These are phyloP conservation scores for Fusarium sp. DNA, from an alignment of 2,329 filamentous ascomycete genomes.

Conservation along the genomic window DNA sequence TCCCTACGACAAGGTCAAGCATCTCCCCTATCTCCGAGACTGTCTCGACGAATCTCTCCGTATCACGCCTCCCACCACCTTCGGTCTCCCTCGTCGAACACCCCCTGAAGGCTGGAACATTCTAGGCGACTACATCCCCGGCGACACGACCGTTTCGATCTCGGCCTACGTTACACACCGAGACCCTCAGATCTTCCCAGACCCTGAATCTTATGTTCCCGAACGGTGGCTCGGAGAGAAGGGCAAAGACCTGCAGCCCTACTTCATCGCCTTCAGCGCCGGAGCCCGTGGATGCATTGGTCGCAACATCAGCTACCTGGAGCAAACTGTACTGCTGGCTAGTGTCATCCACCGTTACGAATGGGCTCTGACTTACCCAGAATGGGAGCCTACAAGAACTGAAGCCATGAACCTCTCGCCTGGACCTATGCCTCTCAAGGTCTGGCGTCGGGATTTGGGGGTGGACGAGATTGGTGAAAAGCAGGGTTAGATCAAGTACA, in stretches of 20 bases:
- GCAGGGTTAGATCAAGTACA: background rate
- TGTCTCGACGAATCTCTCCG: conserved; percentile 61
- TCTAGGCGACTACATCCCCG: conserved; percentile 50
- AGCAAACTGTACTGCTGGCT: conserved; percentile 58
- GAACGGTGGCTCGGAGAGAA: conserved; percentile 55
- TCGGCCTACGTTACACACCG: conserved; percentile 54
- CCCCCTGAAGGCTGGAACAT: conserved; percentile 47
- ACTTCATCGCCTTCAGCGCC: conserved; percentile 56
- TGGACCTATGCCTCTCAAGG: conserved; percentile 40
- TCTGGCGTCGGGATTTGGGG: conserved; percentile 37
- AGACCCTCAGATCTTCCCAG: conserved; percentile 53
- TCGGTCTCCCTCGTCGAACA: conserved; percentile 43
- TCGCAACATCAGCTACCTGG: conserved; percentile 55
- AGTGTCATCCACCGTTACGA: conserved; percentile 57
- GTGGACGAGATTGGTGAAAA: conserved; percentile 22
- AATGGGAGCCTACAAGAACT: conserved; percentile 34
- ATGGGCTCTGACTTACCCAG: conserved; percentile 46
- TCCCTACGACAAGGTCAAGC: conserved; percentile 61
- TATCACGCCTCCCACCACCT: conserved; percentile 47
- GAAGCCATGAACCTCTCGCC: conserved; percentile 41
- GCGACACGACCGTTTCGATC: conserved; percentile 54
- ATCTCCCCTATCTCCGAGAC: conserved; percentile 63
- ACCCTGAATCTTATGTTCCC: conserved; percentile 53
- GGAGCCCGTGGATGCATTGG: conserved; percentile 57
- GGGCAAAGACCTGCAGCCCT: conserved; percentile 51